phyloP scores from a whole-genome alignment of 2,329 filamentous ascomycete genomes.

The Aspergillus uvarum region DNA sequence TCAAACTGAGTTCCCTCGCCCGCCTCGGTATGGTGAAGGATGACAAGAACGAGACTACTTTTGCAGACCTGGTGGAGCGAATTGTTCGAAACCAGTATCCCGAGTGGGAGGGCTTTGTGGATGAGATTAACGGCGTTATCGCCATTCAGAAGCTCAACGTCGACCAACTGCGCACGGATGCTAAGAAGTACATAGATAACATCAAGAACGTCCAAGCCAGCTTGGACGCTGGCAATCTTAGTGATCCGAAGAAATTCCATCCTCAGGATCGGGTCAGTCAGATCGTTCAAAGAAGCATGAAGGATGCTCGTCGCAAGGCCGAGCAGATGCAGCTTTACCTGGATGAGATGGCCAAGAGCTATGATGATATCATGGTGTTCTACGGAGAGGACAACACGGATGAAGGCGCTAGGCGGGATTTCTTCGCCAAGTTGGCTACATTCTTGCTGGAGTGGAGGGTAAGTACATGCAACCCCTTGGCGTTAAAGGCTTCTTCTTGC shows the following conservation, averaged over 20 bases:
- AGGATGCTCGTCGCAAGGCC: slow-evolving; percentile 91
- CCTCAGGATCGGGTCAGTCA: slow-evolving; percentile 92
- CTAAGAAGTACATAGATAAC: slow-evolving; percentile 89
- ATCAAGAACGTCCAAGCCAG: slow-evolving; percentile 91
- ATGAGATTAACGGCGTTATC: slow-evolving; percentile 80
- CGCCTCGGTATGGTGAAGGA: slow-evolving; percentile 97
- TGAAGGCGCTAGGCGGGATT: slow-evolving; percentile 89
- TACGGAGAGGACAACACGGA: slow-evolving; percentile 93
- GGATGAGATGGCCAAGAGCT: slow-evolving; percentile 86
- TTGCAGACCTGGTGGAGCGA: slow-evolving; percentile 92
- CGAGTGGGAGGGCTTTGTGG: slow-evolving; percentile 85
- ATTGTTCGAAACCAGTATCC: slow-evolving; percentile 96
- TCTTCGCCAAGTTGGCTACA: slow-evolving; percentile 87
- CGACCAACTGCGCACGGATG: slow-evolving; percentile 83
- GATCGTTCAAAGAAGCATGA: slow-evolving; percentile 90
- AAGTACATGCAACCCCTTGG: slow-evolving; percentile 28
- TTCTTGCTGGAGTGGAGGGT: slow-evolving; percentile 93
- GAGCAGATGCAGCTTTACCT: slow-evolving; percentile 93
- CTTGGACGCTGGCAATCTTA: slow-evolving; percentile 88
- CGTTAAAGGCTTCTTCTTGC: background rate
- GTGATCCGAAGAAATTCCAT: slow-evolving; percentile 96
- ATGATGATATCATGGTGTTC: slow-evolving; percentile 93
- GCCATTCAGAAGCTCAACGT: slow-evolving; percentile 87
- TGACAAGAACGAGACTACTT: slow-evolving; percentile 95
- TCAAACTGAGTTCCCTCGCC: slow-evolving; percentile 93